A percentile compares a stretch with the other conserved stretches of the same genome.
phyloP scores from a whole-genome alignment of 495 filamentous ascomycete genomes.

The Niebla homalea region DNA sequence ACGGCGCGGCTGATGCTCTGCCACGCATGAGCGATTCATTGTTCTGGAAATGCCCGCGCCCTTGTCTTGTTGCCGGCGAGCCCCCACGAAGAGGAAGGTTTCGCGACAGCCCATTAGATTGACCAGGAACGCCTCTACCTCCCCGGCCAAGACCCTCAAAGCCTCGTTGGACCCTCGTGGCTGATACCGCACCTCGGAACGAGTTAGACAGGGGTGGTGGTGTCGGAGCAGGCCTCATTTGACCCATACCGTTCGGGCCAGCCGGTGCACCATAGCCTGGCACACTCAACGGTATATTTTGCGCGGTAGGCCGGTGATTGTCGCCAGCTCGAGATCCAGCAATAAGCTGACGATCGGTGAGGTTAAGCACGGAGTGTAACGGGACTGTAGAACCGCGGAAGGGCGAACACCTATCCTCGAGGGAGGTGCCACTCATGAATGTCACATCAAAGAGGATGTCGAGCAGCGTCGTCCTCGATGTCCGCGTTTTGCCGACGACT shows the following conservation, averaged over 20 bases:
- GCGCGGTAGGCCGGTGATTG: slow-evolving; percentile 38
- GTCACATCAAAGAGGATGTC: slow-evolving; percentile 88
- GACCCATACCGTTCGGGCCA: slow-evolving; percentile 41
- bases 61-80: neutral
- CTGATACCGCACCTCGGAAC: slow-evolving; percentile 54
- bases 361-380: slow-evolving; percentile 69
- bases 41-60: slow-evolving; percentile 18
- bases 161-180: slow-evolving; percentile 20
- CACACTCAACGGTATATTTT: slow-evolving; percentile 42
- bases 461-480: slow-evolving; percentile 62
- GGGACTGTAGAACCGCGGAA: slow-evolving; percentile 93
- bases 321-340: slow-evolving; percentile 58
- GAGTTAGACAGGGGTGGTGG: slow-evolving; percentile 58
- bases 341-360: slow-evolving; percentile 69
- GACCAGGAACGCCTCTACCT: slow-evolving; percentile 31
- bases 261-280: slow-evolving; percentile 46
- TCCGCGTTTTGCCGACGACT: slow-evolving; percentile 80
- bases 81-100: slow-evolving; percentile 23
- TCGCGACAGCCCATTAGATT: slow-evolving; percentile 15
- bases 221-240: slow-evolving; percentile 51
- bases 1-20: slow-evolving; percentile 2
- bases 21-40: slow-evolving; percentile 21
- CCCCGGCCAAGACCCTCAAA: slow-evolving; percentile 25
- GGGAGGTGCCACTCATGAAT: slow-evolving; percentile 90
- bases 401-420: slow-evolving; percentile 80